Conservation (phyloP, 352 stramenopile genomes). For the Achlya hypogyna region DNA sequence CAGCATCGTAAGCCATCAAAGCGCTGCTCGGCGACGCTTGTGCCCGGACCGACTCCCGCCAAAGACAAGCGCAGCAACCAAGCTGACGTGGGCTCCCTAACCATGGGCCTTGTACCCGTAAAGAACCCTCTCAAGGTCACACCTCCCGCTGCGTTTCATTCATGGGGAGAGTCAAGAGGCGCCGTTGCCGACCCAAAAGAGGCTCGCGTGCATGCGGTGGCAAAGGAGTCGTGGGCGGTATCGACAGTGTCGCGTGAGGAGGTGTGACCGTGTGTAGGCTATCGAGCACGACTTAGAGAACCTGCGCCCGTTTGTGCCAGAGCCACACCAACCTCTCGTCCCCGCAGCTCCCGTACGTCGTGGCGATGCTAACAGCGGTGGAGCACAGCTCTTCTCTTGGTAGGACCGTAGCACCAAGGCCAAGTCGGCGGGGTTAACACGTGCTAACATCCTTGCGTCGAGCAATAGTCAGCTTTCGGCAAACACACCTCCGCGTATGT, state of each 20-base stretch:
- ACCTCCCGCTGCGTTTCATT: neutral
- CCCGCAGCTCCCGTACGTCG: no score
- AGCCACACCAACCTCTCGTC: neutral
- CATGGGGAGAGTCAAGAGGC: constrained; percentile 1
- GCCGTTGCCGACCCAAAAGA: constrained; percentile 1
- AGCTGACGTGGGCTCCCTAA: neutral
- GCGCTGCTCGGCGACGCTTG: neutral
- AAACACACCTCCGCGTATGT: no score
- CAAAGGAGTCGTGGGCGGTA: constrained; percentile 12
- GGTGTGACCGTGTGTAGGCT: neutral
- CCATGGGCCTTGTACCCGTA: neutral
- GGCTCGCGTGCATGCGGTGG: neutral
- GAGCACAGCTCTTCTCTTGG: no score
- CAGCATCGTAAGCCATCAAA: neutral
- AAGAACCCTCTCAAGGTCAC: neutral
- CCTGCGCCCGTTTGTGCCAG: neutral
- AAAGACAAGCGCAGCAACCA: neutral
- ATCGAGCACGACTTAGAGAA: neutral
- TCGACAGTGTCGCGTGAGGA: no score
- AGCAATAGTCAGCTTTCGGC: neutral
- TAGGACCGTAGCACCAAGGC: neutral
- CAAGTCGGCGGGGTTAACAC: neutral
- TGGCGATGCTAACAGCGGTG: no score
- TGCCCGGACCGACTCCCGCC: neutral
- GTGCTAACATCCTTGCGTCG: neutral